Base-by-base conservation (phyloP, 2,329 filamentous ascomycete genomes). In the Aspergillus vadensis region DNA sequence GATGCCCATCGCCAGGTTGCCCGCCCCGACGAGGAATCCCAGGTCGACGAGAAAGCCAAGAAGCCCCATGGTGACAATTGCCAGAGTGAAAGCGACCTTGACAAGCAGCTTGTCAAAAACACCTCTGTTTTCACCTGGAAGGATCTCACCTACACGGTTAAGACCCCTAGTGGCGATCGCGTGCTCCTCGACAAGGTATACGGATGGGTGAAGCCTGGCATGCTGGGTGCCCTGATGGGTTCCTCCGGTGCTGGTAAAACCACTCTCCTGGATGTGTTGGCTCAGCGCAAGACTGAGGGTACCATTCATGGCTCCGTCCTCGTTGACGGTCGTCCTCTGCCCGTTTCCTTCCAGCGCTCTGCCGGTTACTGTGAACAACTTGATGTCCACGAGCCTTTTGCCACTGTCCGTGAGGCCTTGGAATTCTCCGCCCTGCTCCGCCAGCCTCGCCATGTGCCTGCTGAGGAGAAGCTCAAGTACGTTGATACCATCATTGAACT, bases 201-300 rank as follows among this genome's bases (percentile, higher is more conserved):
- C 60, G 91, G 91, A 0, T 93, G 91, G 71, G 90, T 88, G 2
- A 92, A 91, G 69, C 91, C 91, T 0, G 91, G 91, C 8, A 81
- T 89, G 62, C 85, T 95, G 79, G 85, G 91, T 19, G 91, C 91
- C 0, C 79, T 95, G 1, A 90, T 94, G 81, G 91, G 91, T 25
- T 88, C 89, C 1, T 91, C 86, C 1, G 90, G 89, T 30, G 91
- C 91, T 5, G 91, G 91, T 2, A 95, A 95, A 75, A 79, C 76
- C 0, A 94, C 91, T 0, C 80, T 95, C 0, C 79, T 95, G 5
- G 91, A 94, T 72, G 90, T 89, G 0, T 76, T 90, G 2, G 87
- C 90, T 0, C 89, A 92, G 67, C 84, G 91, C 1, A 88, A 91
- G 70, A 86, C 80, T 4, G 80, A 81, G 36, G 87, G 88, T 55